These are phyloP conservation scores for Penicillium sp. DNA, from an alignment of 2,329 filamentous ascomycete genomes.

Conservation along the genomic window DNA sequence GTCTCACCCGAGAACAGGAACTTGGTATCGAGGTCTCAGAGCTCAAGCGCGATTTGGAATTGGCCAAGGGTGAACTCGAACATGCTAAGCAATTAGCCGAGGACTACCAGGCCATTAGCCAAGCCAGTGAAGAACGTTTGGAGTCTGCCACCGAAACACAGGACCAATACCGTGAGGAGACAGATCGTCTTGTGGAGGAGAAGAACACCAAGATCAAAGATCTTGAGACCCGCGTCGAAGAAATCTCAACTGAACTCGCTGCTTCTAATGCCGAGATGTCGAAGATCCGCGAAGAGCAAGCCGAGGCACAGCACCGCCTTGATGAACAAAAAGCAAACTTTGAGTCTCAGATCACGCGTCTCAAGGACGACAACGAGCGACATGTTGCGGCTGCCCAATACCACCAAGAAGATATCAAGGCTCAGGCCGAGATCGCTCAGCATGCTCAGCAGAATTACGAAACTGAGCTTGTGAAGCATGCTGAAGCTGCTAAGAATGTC, in stretches of 20 bases:
- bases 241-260: conserved; percentile 78
- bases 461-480: conserved; percentile 89
- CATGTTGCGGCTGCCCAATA: conserved; percentile 78
- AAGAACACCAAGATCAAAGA: conserved; percentile 81
- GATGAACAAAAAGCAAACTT: conserved; percentile 81
- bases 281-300: conserved; percentile 75
- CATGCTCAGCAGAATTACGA: conserved; percentile 96
- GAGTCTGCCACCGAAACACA: conserved; percentile 76
- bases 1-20: conserved; percentile 72
- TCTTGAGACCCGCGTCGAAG: conserved; percentile 79
- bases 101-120: conserved; percentile 85
- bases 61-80: conserved; percentile 78
- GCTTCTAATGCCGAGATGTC: conserved; percentile 82
- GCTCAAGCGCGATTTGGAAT: conserved; percentile 81
- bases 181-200: conserved; percentile 71
- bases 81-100: conserved; percentile 79
- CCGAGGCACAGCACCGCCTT: conserved; percentile 68
- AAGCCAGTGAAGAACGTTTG: conserved; percentile 83
- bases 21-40: conserved; percentile 81
- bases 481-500: conserved; percentile 85
- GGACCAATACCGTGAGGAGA: conserved; percentile 85
- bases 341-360: conserved; percentile 74
- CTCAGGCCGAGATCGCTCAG: conserved; percentile 89
- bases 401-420: conserved; percentile 87
- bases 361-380: conserved; percentile 82